These are phyloP conservation scores for Phlebiopsis gigantea DNA, from an alignment of 768 basidiomycete species.

Conservation along the genomic window DNA sequence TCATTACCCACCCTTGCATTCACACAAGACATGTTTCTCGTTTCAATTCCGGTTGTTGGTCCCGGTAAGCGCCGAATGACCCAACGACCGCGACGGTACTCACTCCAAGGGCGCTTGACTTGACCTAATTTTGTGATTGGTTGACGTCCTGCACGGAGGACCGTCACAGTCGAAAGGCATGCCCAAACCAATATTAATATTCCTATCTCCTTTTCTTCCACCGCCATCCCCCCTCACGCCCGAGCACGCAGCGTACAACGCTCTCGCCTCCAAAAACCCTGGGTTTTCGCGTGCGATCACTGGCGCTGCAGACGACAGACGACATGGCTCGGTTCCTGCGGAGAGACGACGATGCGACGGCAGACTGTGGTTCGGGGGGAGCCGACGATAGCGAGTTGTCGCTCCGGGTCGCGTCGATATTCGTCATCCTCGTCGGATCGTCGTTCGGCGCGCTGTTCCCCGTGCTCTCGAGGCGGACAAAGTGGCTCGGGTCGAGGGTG, in stretches of 20 bases:
- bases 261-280: background rate
- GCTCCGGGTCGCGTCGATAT: conserved; percentile 68
- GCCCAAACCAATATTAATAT: background rate
- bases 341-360: conserved; percentile 11
- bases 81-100: conserved; percentile 1
- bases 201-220: background rate
- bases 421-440: conserved; percentile 64
- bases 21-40: too few relatives aligned
- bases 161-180: conserved; percentile 1
- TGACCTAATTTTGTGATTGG: background rate
- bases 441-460: conserved; percentile 64
- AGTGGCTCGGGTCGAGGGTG: conserved; percentile 38
- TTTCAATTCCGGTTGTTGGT: too few relatives aligned
- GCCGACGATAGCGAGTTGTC: conserved; percentile 40
- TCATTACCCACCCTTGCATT: too few relatives aligned
- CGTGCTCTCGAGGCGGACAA: conserved; percentile 49
- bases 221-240: background rate
- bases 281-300: background rate
- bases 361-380: conserved; percentile 49
- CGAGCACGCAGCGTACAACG: background rate
- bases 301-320: background rate
- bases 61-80: background rate
- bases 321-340: background rate
- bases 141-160: background rate
- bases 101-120: background rate